Evolutionary conservation across 139 green algal species (phyloP).

Genomic region (Chara braunii): DNA sequence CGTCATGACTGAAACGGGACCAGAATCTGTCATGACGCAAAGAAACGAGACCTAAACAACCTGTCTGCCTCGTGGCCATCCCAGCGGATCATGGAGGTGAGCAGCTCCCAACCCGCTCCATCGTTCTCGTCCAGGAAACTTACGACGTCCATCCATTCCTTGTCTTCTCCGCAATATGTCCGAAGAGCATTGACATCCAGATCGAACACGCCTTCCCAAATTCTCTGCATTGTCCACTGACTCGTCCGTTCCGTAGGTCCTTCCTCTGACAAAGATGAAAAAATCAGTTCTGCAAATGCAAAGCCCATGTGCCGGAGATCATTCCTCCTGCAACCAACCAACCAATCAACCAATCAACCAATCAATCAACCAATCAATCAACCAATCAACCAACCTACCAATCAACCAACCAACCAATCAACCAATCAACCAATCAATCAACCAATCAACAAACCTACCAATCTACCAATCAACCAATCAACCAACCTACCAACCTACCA

Average conservation of each 20-base stretch:
- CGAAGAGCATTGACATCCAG: slow-evolving; percentile 10
- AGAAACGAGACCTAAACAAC: neutral
- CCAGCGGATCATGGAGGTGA: neutral
- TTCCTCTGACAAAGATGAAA: slow-evolving; percentile 8
- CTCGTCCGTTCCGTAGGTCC: neutral
- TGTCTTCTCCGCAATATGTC: slow-evolving; percentile 11
- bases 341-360: no score
- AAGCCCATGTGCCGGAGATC: slow-evolving; percentile 27
- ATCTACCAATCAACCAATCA: no score
- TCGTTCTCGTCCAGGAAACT: slow-evolving; percentile 12
- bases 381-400: no score
- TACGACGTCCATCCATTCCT: slow-evolving; percentile 10
- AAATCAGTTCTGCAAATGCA: slow-evolving; percentile 17
- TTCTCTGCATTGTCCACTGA: slow-evolving; percentile 6
- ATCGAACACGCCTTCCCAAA: slow-evolving; percentile 17
- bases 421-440: no score
- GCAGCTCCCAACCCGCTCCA: slow-evolving; percentile 10
- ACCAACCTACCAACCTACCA: no score
- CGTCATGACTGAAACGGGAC: no score
- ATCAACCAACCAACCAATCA: no score
- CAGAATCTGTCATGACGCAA: no score
- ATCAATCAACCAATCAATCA: no score
- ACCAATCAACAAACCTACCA: no score
- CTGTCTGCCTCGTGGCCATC: neutral
- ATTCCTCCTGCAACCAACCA: slow-evolving; percentile 15